Conservation (phyloP, 169 alveolate genomes). For the Plasmodium blacklocki region DNA sequence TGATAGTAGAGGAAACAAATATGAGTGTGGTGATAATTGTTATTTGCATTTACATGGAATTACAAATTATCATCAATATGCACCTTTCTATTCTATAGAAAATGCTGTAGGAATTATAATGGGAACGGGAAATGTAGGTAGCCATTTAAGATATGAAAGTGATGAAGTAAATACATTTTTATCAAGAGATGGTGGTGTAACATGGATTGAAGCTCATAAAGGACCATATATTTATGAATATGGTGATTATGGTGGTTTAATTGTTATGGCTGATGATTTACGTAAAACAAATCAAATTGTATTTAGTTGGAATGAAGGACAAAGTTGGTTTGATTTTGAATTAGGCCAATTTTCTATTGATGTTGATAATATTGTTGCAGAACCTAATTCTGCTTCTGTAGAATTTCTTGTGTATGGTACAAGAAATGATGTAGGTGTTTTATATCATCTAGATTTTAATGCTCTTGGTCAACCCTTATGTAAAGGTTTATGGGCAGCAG, state of each 20-base stretch:
- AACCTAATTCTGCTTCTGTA: slow-evolving; percentile 95
- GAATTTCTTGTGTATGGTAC: slow-evolving; percentile 97
- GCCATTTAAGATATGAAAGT: slow-evolving; percentile 86
- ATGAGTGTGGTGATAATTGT: slow-evolving; percentile 94
- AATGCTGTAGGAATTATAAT: slow-evolving; percentile 97
- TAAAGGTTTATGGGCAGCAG: slow-evolving; percentile 96
- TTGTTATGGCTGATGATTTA: slow-evolving; percentile 97
- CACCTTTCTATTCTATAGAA: slow-evolving; percentile 96
- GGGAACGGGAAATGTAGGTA: slow-evolving; percentile 97
- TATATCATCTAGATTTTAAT: slow-evolving; percentile 95
- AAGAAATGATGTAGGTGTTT: slow-evolving; percentile 92
- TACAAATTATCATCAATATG: slow-evolving; percentile 90
- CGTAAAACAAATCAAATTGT: slow-evolving; percentile 90
- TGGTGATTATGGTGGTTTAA: slow-evolving; percentile 99
- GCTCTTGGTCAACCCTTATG: slow-evolving; percentile 96
- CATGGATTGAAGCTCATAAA: slow-evolving; percentile 97
- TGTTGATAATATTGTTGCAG: slow-evolving; percentile 95
- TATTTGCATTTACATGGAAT: slow-evolving; percentile 95
- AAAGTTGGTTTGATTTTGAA: slow-evolving; percentile 96
- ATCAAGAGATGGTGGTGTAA: slow-evolving; percentile 98
- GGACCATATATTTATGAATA: slow-evolving; percentile 98
- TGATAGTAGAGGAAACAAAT: slow-evolving; percentile 93
- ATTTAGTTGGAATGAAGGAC: slow-evolving; percentile 97
- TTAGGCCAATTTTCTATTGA: slow-evolving; percentile 91
- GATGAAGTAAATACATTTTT: slow-evolving; percentile 95